A percentile compares a stretch with the other conserved stretches of the same genome.
These are phyloP conservation scores for Apiospora pterosperma DNA, from an alignment of 2,329 filamentous ascomycete species.

Conservation along the genomic window DNA sequence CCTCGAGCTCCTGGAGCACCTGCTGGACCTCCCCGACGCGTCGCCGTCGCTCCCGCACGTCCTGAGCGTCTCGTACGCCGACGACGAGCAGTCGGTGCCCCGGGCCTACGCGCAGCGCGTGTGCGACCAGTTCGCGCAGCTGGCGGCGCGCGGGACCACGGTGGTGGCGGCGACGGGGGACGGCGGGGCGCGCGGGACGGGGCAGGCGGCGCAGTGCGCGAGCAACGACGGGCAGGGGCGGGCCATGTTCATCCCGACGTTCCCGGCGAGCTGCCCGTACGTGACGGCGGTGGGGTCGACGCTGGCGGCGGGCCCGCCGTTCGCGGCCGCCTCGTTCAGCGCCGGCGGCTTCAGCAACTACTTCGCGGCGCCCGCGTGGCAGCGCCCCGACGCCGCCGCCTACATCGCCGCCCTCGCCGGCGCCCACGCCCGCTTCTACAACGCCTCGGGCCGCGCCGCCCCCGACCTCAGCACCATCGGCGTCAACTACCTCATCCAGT, in stretches of 20 bases:
- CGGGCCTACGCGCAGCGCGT: slow-evolving; percentile 52
- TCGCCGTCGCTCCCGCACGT: slow-evolving; percentile 50
- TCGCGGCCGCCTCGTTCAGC: slow-evolving; percentile 14
- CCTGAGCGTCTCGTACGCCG: slow-evolving; percentile 64
- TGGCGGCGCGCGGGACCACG: slow-evolving; percentile 60
- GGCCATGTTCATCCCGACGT: slow-evolving; percentile 44
- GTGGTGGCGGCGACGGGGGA: slow-evolving; percentile 62
- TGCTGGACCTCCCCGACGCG: slow-evolving; percentile 47
- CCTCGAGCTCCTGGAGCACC: slow-evolving; percentile 58
- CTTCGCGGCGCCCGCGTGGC: slow-evolving; percentile 44
- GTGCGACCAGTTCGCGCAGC: slow-evolving; percentile 59
- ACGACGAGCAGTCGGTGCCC: slow-evolving; percentile 62
- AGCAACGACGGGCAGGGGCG: slow-evolving; percentile 50
- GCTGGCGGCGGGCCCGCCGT: slow-evolving; percentile 17
- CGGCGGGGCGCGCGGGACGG: slow-evolving; percentile 30
- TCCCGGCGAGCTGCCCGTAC: slow-evolving; percentile 45
- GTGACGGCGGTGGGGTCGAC: slow-evolving; percentile 24
- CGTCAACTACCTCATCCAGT: slow-evolving; percentile 34
- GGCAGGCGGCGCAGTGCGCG: slow-evolving; percentile 39
- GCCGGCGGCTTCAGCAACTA: slow-evolving; percentile 50
- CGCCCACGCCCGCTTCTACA: slow-evolving; percentile 18
- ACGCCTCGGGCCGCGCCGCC: slow-evolving; percentile 40
- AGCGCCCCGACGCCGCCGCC: slow-evolving; percentile 34
- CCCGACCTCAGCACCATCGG: slow-evolving; percentile 51
- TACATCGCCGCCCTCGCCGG: slow-evolving; percentile 40